A percentile compares a stretch with the other conserved stretches of the same genome.
These are phyloP conservation scores for Penicillium sp. DNA, from an alignment of 2,329 filamentous ascomycete genomes.

Conservation along the genomic window DNA sequence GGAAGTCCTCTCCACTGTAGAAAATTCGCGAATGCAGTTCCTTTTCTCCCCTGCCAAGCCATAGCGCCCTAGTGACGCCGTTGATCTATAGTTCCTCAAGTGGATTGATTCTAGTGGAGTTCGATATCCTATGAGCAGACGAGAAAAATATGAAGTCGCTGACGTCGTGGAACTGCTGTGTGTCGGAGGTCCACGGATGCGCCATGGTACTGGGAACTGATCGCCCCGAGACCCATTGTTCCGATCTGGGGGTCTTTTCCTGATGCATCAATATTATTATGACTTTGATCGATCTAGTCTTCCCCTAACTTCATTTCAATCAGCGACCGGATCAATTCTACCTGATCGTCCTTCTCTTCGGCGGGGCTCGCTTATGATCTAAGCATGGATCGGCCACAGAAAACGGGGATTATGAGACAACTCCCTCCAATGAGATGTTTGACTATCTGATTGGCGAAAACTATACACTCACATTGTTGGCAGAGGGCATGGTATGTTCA, in stretches of 20 bases:
- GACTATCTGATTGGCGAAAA: too few species aligned
- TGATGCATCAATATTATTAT: not conserved
- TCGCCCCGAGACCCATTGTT: slow-evolving; percentile 1
- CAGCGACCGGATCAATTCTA: too few species aligned
- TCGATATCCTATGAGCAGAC: not conserved
- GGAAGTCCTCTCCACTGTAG: slow-evolving; percentile 10
- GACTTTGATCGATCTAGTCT: not conserved
- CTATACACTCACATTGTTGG: too few species aligned
- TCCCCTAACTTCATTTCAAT: not conserved
- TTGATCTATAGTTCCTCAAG: slow-evolving; percentile 19
- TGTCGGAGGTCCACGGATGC: not conserved
- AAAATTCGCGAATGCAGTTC: slow-evolving; percentile 20
- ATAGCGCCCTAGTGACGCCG: slow-evolving; percentile 15
- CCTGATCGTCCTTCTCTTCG: too few species aligned
- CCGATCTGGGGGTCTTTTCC: not conserved
- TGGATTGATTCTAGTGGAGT: slow-evolving; percentile 16
- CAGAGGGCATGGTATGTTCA: too few species aligned
- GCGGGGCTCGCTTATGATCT: too few species aligned
- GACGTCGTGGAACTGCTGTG: slow-evolving; percentile 5
- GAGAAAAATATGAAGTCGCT: not conserved
- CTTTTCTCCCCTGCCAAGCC: slow-evolving; percentile 18
- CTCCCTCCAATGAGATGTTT: too few species aligned
- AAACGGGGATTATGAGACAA: too few species aligned
- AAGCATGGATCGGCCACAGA: too few species aligned
- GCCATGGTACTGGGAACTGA: slow-evolving; percentile 10